Base-by-base conservation (phyloP, 1,284 basidiomycete species). In the Trichosporon sp. region DNA sequence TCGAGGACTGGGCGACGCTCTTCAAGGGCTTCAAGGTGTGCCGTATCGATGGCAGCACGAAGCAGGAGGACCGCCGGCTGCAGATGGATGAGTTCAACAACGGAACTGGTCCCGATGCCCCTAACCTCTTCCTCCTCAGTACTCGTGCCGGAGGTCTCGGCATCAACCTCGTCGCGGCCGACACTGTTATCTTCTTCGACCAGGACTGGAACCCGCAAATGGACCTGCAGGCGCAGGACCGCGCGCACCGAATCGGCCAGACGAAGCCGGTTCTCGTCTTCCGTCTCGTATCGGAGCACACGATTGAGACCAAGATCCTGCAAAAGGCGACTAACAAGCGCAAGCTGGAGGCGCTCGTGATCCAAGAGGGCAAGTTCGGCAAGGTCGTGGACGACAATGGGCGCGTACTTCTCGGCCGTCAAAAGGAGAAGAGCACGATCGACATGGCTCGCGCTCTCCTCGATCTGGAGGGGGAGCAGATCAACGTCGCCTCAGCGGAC, bases 121-220 rank as follows among this genome's bases (percentile, higher is more conserved):
- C 92, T 2, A 86, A 87, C 38, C 85, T 99, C 16, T 99, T 98
- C 87, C 84, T 98, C 38, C 87, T 99, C 32, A 94, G 92, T 76
- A 99, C 96, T 0, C 88, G 95, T 14, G 92, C 96, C 0, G 96
- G 96, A 16, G 96, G 96, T 0, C 83, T 98, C 31, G 93, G 93
- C 11, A 91, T 98, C 80, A 98, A 96, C 79, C 87, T 99, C 66
- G 91, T 92, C 2, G 92, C 93, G 0, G 96, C 96, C 0, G 96
- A 99, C 80, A 95, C 93, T 0, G 93, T 96, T 70, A 93, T 96
- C 70, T 94, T 96, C 83, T 98, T 95, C 78, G 95, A 97, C 78
- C 92, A 94, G 78, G 95, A 97, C 80, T 96, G 95, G 94, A 85
- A 98, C 79, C 96, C 96, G 0, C 94, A 96, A 85, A 94, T 96